phyloP scores from a whole-genome alignment of 1,284 basidiomycete genomes.

The Trametes sp. region DNA sequence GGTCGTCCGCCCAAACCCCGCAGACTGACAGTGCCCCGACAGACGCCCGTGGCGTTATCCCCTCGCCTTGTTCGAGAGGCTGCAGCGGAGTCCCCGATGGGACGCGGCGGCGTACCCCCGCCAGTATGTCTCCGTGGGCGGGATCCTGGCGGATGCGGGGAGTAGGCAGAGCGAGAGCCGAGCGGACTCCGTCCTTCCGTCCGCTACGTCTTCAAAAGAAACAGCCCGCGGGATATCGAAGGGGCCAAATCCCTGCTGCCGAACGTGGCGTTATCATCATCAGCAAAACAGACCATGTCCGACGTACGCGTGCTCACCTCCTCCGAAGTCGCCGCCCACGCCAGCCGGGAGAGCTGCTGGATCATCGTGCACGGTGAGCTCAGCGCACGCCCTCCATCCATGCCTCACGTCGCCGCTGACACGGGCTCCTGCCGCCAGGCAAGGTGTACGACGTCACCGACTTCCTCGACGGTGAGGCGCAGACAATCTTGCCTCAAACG shows the following conservation, averaged over 20 bases:
- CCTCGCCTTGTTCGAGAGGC: neutral
- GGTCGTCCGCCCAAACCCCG: constrained; percentile 32
- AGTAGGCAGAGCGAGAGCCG: constrained; percentile 1
- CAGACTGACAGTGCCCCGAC: neutral
- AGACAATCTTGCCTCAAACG: too few relatives aligned
- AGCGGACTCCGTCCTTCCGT: constrained; percentile 26
- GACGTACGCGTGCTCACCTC: constrained; percentile 37
- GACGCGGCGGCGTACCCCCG: neutral
- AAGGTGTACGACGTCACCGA: constrained; percentile 78
- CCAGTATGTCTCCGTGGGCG: neutral
- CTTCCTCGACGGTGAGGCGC: constrained; percentile 59
- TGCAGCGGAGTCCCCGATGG: neutral
- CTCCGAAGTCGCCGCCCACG: constrained; percentile 40
- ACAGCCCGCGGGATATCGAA: neutral
- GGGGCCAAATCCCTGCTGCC: neutral
- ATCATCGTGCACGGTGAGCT: constrained; percentile 73
- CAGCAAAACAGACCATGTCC: constrained; percentile 31
- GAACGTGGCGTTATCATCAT: neutral
- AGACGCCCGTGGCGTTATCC: neutral
- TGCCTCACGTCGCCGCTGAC: neutral
- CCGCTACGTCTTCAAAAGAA: constrained; percentile 30
- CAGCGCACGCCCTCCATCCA: neutral
- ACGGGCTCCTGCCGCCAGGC: constrained; percentile 44
- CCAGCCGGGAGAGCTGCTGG: constrained; percentile 70
- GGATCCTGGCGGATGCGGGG: neutral